These are phyloP conservation scores for Eleusine indica DNA, from an alignment of 176 grass and related monocot genomes.

Conservation along the genomic window DNA sequence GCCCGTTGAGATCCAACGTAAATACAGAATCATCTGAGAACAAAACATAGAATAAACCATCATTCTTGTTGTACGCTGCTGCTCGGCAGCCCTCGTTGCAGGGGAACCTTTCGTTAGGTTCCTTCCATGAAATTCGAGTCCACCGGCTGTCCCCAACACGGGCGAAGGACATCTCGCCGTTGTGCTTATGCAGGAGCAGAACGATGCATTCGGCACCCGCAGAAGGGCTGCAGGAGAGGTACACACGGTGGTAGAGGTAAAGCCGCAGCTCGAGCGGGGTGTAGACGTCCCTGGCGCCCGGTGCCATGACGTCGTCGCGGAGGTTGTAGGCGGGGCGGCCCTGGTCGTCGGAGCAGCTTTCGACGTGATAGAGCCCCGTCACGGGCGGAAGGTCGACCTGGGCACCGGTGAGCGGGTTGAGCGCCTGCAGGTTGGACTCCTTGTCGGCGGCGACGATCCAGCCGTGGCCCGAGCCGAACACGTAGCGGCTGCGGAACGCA, in stretches of 20 bases:
- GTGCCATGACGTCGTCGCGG: neutral
- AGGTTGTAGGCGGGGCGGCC: neutral
- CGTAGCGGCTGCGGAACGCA: neutral
- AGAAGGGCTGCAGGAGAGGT: neutral
- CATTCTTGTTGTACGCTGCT: neutral
- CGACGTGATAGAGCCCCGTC: neutral
- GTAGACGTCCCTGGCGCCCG: neutral
- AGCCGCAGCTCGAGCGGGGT: neutral
- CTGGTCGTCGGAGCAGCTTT: neutral
- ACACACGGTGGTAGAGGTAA: neutral
- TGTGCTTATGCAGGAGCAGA: neutral
- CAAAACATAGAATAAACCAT: neutral
- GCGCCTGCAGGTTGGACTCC: slow-evolving; percentile 11
- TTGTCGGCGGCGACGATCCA: slow-evolving; percentile 25
- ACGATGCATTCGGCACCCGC: too few relatives aligned
- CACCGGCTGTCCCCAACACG: neutral
- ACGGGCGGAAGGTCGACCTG: too few relatives aligned
- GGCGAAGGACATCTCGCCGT: neutral
- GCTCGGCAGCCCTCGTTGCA: neutral
- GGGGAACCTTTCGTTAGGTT: neutral
- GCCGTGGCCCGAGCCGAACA: slow-evolving; percentile 25
- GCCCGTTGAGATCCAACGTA: too few relatives aligned
- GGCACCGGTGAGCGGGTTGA: slow-evolving; percentile 10
- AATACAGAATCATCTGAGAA: too few relatives aligned
- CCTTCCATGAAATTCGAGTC: neutral